phyloP scores from a whole-genome alignment of 2,329 filamentous ascomycete species.

The Hymenoscyphus infarciens region DNA sequence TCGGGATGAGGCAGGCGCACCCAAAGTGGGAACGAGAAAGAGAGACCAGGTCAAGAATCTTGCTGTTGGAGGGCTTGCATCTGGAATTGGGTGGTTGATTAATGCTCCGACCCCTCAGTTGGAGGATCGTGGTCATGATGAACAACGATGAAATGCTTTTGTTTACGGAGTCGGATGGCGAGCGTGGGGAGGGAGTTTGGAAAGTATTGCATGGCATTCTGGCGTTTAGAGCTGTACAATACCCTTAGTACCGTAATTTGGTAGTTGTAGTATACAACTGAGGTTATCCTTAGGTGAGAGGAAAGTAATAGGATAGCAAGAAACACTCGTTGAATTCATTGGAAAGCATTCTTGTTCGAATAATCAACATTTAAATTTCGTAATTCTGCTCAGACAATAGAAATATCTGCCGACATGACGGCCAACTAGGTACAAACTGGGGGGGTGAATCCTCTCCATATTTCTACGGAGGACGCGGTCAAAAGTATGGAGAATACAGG shows the following conservation, averaged over 20 bases:
- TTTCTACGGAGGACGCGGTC: too few relatives aligned
- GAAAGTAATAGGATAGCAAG: not conserved
- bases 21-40: conserved; percentile 49
- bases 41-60: conserved; percentile 67
- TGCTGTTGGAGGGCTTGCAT: conserved; percentile 63
- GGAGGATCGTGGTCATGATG: not conserved
- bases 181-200: not conserved
- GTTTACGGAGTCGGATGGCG: not conserved
- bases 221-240: conserved; percentile 4
- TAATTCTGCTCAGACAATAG: too few relatives aligned
- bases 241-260: not conserved
- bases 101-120: conserved; percentile 44
- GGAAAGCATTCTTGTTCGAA: not conserved
- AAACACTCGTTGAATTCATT: not conserved
- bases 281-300: not conserved
- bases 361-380: too few relatives aligned
- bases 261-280: not conserved
- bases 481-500: too few relatives aligned
- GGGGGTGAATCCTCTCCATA: too few relatives aligned
- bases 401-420: too few relatives aligned
- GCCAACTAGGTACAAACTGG: too few relatives aligned
- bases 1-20: conserved; percentile 22
- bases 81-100: conserved; percentile 65
- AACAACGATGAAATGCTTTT: not conserved
- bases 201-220: conserved; percentile 1